Base-by-base conservation (phyloP, 2,329 filamentous ascomycete species). In the Emergomyces orientalis region DNA sequence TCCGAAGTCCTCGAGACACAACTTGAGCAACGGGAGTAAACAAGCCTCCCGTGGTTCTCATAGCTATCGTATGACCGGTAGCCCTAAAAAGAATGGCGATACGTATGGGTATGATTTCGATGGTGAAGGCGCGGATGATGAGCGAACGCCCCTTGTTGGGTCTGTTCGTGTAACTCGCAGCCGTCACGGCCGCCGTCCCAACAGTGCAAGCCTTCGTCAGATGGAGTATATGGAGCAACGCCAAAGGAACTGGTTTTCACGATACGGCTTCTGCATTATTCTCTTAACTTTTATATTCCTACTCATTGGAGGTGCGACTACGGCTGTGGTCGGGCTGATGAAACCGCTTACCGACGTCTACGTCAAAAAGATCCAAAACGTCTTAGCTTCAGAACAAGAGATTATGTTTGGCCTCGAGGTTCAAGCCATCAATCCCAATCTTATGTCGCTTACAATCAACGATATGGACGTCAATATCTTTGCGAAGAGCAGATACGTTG, bases 351-450 rank as follows among this genome's bases (percentile, higher is more conserved):
- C 85, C 32, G 86, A 89, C 66, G 89, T 97, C 63, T 81, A 88
- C 66, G 85, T 97, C 54, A 80, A 88, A 62, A 87, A 88, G 66
- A 91, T 99, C 67, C 86, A 88, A 69, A 95, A 96, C 68, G 91
- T 99, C 30, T 83, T 97, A 58, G 92, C 92, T 2, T 96, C 90
- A 69, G 90, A 96, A 74, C 90, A 96, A 74, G 92, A 97, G 73
- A 83, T 99, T 51, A 96, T 99, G 85, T 84, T 97, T 70, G 93
- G 99, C 74, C 78, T 99, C 58, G 86, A 90, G 25, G 90, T 99
- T 64, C 86, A 86, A 68, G 94, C 93, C 0, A 82, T 93, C 69
- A 99, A 99, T 72, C 92, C 93, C 0, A 99, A 97, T 69, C 86
- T 97, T 49, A 88, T 97, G 47, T 86, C 91, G 1, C 88, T 99